Percentiles rank a stretch among this genome's conserved stretches.
phyloP scores from a whole-genome alignment of 2,329 filamentous ascomycete species.

The Aureobasidium subglaciale region DNA sequence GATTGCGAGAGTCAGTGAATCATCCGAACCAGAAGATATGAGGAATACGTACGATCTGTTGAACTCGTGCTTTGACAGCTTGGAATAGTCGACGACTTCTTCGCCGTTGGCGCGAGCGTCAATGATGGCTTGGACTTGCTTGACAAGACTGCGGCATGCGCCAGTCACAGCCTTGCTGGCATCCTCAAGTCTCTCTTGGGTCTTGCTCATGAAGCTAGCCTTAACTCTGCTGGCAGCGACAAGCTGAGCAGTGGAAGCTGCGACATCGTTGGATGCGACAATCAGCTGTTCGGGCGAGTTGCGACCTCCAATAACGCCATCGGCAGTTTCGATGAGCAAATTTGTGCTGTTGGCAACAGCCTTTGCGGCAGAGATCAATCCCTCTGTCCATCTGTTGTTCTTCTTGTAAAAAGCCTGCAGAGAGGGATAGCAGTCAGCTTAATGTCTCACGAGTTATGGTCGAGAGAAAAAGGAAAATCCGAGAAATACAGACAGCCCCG shows the following conservation, averaged over 20 bases:
- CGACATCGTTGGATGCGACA: constrained; percentile 94
- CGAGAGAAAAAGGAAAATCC: no score
- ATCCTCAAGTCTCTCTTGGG: constrained; percentile 81
- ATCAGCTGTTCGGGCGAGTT: constrained; percentile 97
- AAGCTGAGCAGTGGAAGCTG: constrained; percentile 90
- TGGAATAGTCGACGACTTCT: constrained; percentile 78
- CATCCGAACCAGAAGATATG: neutral
- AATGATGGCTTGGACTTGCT: constrained; percentile 93
- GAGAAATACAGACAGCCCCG: no score
- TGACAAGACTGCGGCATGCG: constrained; percentile 78
- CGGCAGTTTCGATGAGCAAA: constrained; percentile 93
- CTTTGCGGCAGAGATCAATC: constrained; percentile 93
- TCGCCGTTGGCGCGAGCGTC: constrained; percentile 71
- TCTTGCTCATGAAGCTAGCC: constrained; percentile 96
- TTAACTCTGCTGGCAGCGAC: constrained; percentile 94
- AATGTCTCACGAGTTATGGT: no score
- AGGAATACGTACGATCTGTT: constrained; percentile 74
- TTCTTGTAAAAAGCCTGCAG: constrained; percentile 79
- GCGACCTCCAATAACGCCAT: constrained; percentile 84
- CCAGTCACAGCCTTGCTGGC: constrained; percentile 88
- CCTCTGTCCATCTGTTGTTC: constrained; percentile 98
- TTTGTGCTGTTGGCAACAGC: constrained; percentile 91
- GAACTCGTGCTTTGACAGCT: constrained; percentile 89
- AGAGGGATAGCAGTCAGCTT: neutral
- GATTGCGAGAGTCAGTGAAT: constrained; percentile 19